These are phyloP conservation scores for barrel medic (Medicago truncatula) DNA, from an alignment of 306 rosid species.

Conservation along the genomic window DNA sequence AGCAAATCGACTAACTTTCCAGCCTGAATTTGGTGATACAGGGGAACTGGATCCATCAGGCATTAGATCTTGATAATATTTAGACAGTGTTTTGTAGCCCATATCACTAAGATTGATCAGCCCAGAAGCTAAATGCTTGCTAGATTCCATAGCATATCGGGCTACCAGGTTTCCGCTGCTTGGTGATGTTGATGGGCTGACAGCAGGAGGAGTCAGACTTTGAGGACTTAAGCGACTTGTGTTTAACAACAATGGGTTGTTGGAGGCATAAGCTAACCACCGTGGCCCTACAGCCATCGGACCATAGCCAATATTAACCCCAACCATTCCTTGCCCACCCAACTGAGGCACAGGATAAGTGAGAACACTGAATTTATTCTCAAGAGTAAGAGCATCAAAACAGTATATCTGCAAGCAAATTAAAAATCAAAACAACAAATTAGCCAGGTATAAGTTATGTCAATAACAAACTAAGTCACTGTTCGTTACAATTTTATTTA, in stretches of 20 bases:
- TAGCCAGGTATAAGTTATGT: constrained; percentile 36
- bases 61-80: constrained; percentile 84
- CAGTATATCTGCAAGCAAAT: constrained; percentile 83
- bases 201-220: constrained; percentile 86
- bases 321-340: constrained; percentile 86
- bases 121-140: constrained; percentile 94
- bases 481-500: constrained; percentile 4
- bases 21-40: constrained; percentile 72
- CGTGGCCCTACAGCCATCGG: constrained; percentile 97
- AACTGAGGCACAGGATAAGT: constrained; percentile 94
- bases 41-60: constrained; percentile 97
- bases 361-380: constrained; percentile 92
- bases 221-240: constrained; percentile 87
- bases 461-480: constrained; percentile 37
- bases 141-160: constrained; percentile 97
- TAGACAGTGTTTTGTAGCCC: constrained; percentile 92
- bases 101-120: constrained; percentile 85
- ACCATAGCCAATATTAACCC: constrained; percentile 92
- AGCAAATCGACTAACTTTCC: constrained; percentile 79
- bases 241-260: constrained; percentile 72
- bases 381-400: constrained; percentile 94
- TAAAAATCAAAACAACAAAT: constrained; percentile 32
- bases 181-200: constrained; percentile 96
- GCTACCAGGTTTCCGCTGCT: constrained; percentile 87
- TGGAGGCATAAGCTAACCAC: constrained; percentile 95